Conservation (phyloP, 1,139 yeast genomes). For the Yamadazyma songkhlaensis region DNA sequence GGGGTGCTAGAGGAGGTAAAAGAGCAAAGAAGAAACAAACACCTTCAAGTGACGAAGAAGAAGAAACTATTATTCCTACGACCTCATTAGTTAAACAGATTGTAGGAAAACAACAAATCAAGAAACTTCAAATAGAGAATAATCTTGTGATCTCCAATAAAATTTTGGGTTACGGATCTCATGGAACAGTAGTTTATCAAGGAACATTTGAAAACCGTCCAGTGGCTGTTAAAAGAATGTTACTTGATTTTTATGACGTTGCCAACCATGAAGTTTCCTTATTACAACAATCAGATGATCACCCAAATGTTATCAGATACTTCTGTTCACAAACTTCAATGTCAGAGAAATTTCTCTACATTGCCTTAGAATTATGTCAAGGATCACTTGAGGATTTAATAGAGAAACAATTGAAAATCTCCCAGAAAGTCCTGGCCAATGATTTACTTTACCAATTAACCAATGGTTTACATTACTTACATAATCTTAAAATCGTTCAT, state of each 20-base stretch:
- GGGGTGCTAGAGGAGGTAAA: conserved; percentile 86
- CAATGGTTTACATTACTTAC: conserved; percentile 82
- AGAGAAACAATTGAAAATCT: conserved; percentile 38
- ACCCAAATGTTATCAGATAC: conserved; percentile 90
- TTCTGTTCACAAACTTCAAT: conserved; percentile 82
- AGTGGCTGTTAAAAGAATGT: conserved; percentile 93
- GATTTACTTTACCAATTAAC: conserved; percentile 75
- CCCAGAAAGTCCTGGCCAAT: conserved; percentile 16
- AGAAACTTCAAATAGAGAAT: conserved; percentile 44
- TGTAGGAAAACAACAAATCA: conserved; percentile 17
- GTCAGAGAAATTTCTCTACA: conserved; percentile 76
- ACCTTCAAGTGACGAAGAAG: conserved; percentile 9
- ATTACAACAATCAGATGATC: conserved; percentile 92
- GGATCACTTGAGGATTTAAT: conserved; percentile 87
- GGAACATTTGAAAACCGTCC: conserved; percentile 91
- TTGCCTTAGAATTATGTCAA: conserved; percentile 88
- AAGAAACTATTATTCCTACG: conserved; percentile 21
- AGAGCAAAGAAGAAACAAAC: conserved; percentile 30
- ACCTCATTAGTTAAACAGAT: conserved; percentile 27
- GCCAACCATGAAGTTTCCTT: conserved; percentile 93
- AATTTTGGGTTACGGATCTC: conserved; percentile 90
- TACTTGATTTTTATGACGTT: conserved; percentile 87
- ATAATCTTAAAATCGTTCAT: conserved; percentile 88
- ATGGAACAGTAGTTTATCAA: conserved; percentile 90
- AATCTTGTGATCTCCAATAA: conserved; percentile 67